Evolutionary conservation across 345 rosid genomes (phyloP), one percentile per base, ranked within the genome.

Genomic region (Lepidium didymum): DNA sequence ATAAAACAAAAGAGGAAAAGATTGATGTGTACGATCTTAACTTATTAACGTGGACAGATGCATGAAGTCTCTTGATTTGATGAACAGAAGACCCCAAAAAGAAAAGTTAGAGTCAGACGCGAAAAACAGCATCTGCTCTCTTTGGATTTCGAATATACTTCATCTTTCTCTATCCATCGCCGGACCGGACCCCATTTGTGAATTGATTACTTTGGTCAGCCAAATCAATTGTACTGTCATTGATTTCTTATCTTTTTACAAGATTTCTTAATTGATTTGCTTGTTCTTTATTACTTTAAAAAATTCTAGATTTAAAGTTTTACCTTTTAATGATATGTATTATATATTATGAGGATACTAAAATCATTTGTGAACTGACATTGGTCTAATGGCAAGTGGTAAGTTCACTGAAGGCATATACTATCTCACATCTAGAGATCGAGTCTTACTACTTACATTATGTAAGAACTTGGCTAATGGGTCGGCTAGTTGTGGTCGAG

Each of bases 61-160:
- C 69, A 53, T 64, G 59, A 72, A 64, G 18, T 37, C 53, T 44
- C 43, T 54, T 35, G 47, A 70, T 42, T 64, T 56, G 36, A 46
- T 64, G 18, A 12, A 63, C 10, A 21, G 3, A 37, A 45, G 37
- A 19, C 33, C 1, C n/a, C n/a, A n/a, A n/a, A 5, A 25, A 33
- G 35, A 5, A 29, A 45, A 15, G 42, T 11, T 18, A 18, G 38
- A 19, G 15, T 42, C 14, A 67, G 65, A 65, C 67, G 53, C 47
- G 65, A 15, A 57, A 65, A 72, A 73, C 23, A 49, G 77, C 55
- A 65, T 65, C 31, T 65, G 67, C 47, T 49, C 29, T 47, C 46
- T 72, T 55, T 47, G 37, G 44, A 47, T 19, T 31, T 65, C 67
- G 67, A 65, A 73, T 73, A 73, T 72, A 13, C 51, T 13, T 13